These are phyloP conservation scores for Pterula multifida DNA, from an alignment of 1,284 basidiomycete genomes.

Conservation along the genomic window DNA sequence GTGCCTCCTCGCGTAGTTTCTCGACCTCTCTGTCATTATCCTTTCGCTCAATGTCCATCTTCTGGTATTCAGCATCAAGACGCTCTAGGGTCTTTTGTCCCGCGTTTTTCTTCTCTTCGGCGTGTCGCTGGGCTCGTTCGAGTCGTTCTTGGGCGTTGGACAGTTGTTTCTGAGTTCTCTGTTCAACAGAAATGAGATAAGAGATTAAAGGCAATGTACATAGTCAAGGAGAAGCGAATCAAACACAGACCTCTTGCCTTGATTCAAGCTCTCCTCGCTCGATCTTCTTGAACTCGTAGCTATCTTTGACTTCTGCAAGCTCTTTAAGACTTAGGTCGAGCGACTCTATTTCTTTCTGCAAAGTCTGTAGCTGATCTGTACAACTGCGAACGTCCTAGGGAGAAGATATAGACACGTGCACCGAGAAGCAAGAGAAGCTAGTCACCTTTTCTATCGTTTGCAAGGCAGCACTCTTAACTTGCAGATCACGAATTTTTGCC, in stretches of 20 bases:
- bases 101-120: constrained; percentile 59
- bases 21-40: constrained; percentile 70
- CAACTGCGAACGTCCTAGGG: constrained; percentile 54
- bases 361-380: constrained; percentile 56
- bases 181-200: constrained; percentile 1
- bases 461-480: constrained; percentile 59
- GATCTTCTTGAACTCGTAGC: constrained; percentile 57
- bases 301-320: constrained; percentile 49
- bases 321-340: constrained; percentile 54
- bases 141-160: constrained; percentile 69
- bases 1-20: constrained; percentile 55
- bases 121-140: constrained; percentile 59
- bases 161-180: constrained; percentile 70
- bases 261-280: constrained; percentile 58
- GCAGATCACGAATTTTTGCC: constrained; percentile 62
- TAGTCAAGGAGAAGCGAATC: background rate
- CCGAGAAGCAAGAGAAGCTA: background rate
- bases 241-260: constrained; percentile 44
- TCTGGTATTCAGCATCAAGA: constrained; percentile 63
- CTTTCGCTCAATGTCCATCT: constrained; percentile 59
- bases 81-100: constrained; percentile 60
- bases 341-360: constrained; percentile 55
- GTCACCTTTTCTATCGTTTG: constrained; percentile 63
- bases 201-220: background rate
- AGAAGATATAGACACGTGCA: constrained; percentile 3